phyloP scores from a whole-genome alignment of 2,329 filamentous ascomycete genomes.

The Trichoderma sp. region DNA sequence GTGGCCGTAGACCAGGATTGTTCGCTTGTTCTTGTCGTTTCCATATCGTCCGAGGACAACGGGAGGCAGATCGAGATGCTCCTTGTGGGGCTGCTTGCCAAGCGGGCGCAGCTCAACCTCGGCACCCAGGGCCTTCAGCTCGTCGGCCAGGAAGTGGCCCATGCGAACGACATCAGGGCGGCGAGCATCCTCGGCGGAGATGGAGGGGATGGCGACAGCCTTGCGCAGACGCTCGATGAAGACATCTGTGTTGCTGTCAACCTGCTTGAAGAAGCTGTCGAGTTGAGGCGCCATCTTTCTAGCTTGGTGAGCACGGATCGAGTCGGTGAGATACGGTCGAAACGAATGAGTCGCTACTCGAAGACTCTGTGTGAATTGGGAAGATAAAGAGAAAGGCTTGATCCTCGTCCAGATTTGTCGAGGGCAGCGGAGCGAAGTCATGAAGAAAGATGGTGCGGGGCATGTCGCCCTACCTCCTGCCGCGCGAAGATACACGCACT shows the following conservation, averaged over 20 bases:
- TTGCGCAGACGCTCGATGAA: slow-evolving; percentile 89
- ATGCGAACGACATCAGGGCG: slow-evolving; percentile 93
- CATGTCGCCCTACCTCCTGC: slow-evolving; percentile 36
- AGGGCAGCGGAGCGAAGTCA: slow-evolving; percentile 29
- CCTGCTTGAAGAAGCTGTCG: slow-evolving; percentile 89
- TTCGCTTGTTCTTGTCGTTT: slow-evolving; percentile 86
- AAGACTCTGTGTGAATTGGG: slow-evolving; percentile 20
- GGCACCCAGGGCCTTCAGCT: slow-evolving; percentile 81
- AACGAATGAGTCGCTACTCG: slow-evolving; percentile 1
- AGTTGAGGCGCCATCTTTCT: slow-evolving; percentile 86
- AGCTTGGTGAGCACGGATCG: slow-evolving; percentile 57
- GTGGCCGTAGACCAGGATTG: slow-evolving; percentile 95
- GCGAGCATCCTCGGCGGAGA: slow-evolving; percentile 86
- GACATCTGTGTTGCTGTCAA: slow-evolving; percentile 71
- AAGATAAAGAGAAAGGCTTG: slow-evolving; percentile 25
- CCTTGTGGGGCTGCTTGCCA: slow-evolving; percentile 88
- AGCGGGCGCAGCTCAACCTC: slow-evolving; percentile 81
- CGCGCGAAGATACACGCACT: slow-evolving; percentile 19
- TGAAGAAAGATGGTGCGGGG: slow-evolving; percentile 45
- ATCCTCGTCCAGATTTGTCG: slow-evolving; percentile 22
- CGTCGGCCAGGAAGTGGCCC: slow-evolving; percentile 83
- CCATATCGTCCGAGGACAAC: slow-evolving; percentile 92
- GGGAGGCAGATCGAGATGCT: slow-evolving; percentile 86
- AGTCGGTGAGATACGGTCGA: slow-evolving; percentile 51
- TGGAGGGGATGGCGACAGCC: slow-evolving; percentile 93